These are phyloP conservation scores for Diplotaxis tenuifolia DNA, from an alignment of 345 rosid species.

Conservation along the genomic window DNA sequence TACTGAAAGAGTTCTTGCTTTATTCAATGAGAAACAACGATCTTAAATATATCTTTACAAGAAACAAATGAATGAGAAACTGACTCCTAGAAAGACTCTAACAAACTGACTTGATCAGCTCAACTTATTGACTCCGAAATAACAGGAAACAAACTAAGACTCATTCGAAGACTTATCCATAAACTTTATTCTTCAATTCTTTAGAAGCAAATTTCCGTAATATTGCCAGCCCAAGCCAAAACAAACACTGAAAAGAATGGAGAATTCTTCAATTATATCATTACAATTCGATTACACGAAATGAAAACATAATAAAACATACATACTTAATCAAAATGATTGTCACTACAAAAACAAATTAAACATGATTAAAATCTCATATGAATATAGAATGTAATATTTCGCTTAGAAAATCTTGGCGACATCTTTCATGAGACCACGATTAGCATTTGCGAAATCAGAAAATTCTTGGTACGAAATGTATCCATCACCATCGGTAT, in stretches of 20 bases:
- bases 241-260: neutral
- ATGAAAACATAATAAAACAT: neutral
- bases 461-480: slow-evolving; percentile 70
- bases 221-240: neutral
- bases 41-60: too few relatives aligned
- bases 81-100: too few relatives aligned
- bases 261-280: neutral
- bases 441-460: slow-evolving; percentile 66
- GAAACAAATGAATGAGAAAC: too few relatives aligned
- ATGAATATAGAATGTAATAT: neutral
- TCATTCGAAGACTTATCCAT: too few relatives aligned
- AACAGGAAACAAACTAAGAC: too few relatives aligned
- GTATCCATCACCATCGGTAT: slow-evolving; percentile 83
- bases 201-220: neutral
- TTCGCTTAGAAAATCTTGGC: slow-evolving; percentile 62
- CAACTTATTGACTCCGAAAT: too few relatives aligned
- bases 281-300: slow-evolving; percentile 16
- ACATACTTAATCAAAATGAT: slow-evolving; percentile 21
- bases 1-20: too few relatives aligned
- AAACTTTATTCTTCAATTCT: too few relatives aligned
- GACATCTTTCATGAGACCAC: slow-evolving; percentile 78
- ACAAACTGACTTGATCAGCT: too few relatives aligned
- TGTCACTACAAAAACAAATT: slow-evolving; percentile 28
- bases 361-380: slow-evolving; percentile 3
- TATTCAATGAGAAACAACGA: too few relatives aligned